These are phyloP conservation scores for Diaporthe vaccinii DNA, from an alignment of 2,329 filamentous ascomycete genomes.

Conservation along the genomic window DNA sequence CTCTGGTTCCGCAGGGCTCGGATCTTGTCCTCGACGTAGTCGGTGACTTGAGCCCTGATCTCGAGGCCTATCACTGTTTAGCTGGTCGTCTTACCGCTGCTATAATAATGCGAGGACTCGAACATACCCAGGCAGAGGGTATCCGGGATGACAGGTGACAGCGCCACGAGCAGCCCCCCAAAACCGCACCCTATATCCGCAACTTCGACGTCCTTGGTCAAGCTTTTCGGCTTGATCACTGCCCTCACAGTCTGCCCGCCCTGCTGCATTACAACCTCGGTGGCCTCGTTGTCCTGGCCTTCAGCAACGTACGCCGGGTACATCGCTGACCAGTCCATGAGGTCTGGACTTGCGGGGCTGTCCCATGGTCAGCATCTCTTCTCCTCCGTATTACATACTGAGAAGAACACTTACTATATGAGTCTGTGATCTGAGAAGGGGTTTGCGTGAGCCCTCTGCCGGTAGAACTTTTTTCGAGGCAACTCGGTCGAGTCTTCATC, in stretches of 20 bases:
- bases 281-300: constrained; percentile 44
- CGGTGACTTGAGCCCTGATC: constrained; percentile 89
- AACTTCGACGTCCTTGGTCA: constrained; percentile 84
- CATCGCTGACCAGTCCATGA: constrained; percentile 92
- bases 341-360: constrained; percentile 81
- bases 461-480: constrained; percentile 95
- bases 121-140: constrained; percentile 83
- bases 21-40: constrained; percentile 91
- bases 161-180: constrained; percentile 88
- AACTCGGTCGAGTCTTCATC: constrained; percentile 71
- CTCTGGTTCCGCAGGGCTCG: constrained; percentile 81
- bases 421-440: constrained; percentile 96
- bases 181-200: constrained; percentile 98
- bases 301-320: constrained; percentile 80
- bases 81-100: not conserved
- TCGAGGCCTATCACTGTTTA: constrained; percentile 76
- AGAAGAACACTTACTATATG: constrained; percentile 70
- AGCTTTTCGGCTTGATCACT: constrained; percentile 49
- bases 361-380: not conserved
- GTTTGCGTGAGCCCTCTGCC: constrained; percentile 96
- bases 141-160: constrained; percentile 85
- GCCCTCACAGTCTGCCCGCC: constrained; percentile 36
- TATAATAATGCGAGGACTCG: not conserved
- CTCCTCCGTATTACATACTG: not conserved
- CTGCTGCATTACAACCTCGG: constrained; percentile 37